phyloP scores from a whole-genome alignment of 257 asterid genomes.

The Nicotiana paniculata region DNA sequence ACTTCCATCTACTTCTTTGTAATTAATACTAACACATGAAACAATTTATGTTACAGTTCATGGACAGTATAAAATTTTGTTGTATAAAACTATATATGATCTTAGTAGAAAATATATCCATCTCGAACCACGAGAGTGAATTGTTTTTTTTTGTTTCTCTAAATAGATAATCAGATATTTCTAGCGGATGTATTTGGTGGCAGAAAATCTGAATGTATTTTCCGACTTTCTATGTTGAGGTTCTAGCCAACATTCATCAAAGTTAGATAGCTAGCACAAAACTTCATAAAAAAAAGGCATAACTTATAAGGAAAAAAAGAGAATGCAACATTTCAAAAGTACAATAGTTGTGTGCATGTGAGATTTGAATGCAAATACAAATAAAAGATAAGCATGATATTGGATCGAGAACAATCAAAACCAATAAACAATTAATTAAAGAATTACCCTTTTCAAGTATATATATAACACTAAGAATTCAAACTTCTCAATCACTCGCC shows the following conservation, averaged over 20 bases:
- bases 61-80: no score
- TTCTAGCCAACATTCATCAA: no score
- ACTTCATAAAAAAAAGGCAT: background rate
- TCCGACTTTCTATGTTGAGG: no score
- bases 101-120: no score
- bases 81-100: no score
- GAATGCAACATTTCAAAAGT: background rate
- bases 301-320: background rate
- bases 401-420: background rate
- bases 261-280: no score
- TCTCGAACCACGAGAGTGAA: no score
- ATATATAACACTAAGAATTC: background rate
- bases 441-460: background rate
- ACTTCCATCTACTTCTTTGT: no score
- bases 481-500: background rate
- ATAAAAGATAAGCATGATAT: background rate
- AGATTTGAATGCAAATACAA: no score
- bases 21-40: background rate
- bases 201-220: background rate
- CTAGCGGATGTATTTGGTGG: background rate
- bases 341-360: background rate
- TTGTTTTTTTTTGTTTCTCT: no score
- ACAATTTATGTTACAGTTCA: background rate
- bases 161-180: no score
- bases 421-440: background rate